Evolutionary conservation across 2,329 filamentous ascomycete genomes (phyloP).

Genomic region (Aspergillus pseudoglaucus): DNA sequence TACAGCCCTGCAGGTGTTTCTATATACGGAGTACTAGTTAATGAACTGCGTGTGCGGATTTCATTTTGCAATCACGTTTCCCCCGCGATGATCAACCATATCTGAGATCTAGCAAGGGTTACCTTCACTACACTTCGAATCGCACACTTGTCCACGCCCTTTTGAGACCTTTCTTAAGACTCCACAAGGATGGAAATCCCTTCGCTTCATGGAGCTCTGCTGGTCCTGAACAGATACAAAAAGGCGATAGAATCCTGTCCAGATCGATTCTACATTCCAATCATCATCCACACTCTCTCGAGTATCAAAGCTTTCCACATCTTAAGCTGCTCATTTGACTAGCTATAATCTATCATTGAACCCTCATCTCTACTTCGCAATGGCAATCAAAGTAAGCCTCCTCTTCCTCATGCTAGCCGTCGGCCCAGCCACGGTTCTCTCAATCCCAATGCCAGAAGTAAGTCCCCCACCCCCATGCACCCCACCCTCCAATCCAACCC

Average conservation of each 20-base stretch:
- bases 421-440: slow-evolving; percentile 21
- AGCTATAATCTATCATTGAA: background rate
- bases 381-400: slow-evolving; percentile 4
- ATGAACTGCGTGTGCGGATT: background rate
- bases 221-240: background rate
- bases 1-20: slow-evolving; percentile 11
- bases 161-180: background rate
- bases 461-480: background rate
- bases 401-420: slow-evolving; percentile 25
- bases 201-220: background rate
- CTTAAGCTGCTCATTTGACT: background rate
- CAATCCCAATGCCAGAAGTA: slow-evolving; percentile 22
- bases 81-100: background rate
- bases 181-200: background rate
- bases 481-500: slow-evolving; percentile 4
- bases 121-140: background rate
- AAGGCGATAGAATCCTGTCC: background rate
- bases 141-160: background rate
- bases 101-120: background rate
- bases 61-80: background rate
- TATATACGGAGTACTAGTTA: background rate
- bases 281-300: background rate
- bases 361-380: background rate
- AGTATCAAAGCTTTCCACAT: background rate
- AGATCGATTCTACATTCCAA: background rate